A percentile compares a stretch with the other conserved stretches of the same genome.
These are phyloP conservation scores for Trametes hirsuta DNA, from an alignment of 1,284 basidiomycete species.

Conservation along the genomic window DNA sequence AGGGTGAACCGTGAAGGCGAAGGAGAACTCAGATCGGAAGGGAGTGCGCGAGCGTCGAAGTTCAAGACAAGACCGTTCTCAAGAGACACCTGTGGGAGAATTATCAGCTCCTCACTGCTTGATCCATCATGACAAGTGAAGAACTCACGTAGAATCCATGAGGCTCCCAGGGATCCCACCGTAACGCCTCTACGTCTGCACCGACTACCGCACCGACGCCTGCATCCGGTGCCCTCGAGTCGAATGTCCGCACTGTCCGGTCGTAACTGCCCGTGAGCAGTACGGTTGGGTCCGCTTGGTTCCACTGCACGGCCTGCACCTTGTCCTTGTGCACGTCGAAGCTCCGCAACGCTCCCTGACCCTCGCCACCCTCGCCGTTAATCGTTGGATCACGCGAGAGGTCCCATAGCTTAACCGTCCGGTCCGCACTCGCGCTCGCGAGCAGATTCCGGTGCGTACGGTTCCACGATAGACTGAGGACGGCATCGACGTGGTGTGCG, in stretches of 20 bases:
- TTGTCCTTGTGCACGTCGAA: constrained; percentile 94
- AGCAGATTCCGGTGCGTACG: constrained; percentile 86
- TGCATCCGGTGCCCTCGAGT: constrained; percentile 81
- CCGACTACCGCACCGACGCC: constrained; percentile 82
- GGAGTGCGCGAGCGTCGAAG: constrained; percentile 87
- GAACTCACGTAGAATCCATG: constrained; percentile 84
- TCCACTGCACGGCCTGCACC: constrained; percentile 98
- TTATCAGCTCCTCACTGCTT: not conserved
- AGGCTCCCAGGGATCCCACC: constrained; percentile 96
- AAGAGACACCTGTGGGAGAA: constrained; percentile 70
- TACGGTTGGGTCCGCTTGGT: constrained; percentile 83
- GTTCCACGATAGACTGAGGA: constrained; percentile 94
- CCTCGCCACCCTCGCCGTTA: constrained; percentile 48
- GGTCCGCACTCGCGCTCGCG: constrained; percentile 92
- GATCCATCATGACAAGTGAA: constrained; percentile 4
- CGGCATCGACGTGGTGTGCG: constrained; percentile 91
- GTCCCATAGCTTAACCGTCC: constrained; percentile 98
- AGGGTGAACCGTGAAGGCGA: constrained; percentile 85
- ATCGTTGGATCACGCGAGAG: constrained; percentile 70
- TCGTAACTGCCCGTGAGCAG: constrained; percentile 94
- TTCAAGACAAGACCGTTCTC: constrained; percentile 93
- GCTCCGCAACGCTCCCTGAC: constrained; percentile 75
- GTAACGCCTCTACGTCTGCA: constrained; percentile 90
- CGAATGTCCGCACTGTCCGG: constrained; percentile 91
- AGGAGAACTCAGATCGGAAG: constrained; percentile 61